phyloP scores from a whole-genome alignment of 2,329 filamentous ascomycete genomes.

The Aschersonia sp. region DNA sequence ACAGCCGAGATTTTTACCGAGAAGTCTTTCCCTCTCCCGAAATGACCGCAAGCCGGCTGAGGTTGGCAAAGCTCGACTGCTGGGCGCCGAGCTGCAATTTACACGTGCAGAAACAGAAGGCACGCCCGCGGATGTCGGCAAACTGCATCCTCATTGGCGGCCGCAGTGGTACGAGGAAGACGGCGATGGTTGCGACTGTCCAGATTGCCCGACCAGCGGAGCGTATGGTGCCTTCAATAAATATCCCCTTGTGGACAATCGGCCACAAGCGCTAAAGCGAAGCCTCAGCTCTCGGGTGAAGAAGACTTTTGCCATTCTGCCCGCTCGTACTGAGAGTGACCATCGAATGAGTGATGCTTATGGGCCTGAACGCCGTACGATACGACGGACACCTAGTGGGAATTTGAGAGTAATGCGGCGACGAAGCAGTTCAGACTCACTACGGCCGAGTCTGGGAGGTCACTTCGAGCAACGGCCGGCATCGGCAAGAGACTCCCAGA shows the following conservation, averaged over 20 bases:
- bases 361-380: conserved; percentile 38
- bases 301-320: conserved; percentile 46
- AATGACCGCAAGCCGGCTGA: conserved; percentile 18
- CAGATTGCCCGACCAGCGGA: conserved; percentile 17
- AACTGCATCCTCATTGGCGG: conserved; percentile 47
- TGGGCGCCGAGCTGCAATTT: conserved; percentile 12
- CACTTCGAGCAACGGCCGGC: conserved; percentile 21
- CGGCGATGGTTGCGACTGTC: conserved; percentile 16
- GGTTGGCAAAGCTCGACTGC: conserved; percentile 9
- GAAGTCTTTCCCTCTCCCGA: conserved; percentile 39
- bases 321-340: conserved; percentile 23
- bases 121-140: conserved; percentile 34
- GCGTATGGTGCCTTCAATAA: conserved; percentile 25
- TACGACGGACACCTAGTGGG: conserved; percentile 43
- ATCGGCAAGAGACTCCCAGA: conserved; percentile 9
- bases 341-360: conserved; percentile 18
- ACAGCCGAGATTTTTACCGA: conserved; percentile 27
- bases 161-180: conserved; percentile 30
- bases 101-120: conserved; percentile 28
- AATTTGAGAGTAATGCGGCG: conserved; percentile 44
- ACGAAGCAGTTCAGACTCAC: conserved; percentile 31
- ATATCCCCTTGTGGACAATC: conserved; percentile 35
- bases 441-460: conserved; percentile 11
- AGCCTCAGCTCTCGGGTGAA: conserved; percentile 40
- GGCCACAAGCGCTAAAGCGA: conserved; percentile 27